Evolutionary conservation across 2,329 filamentous ascomycete genomes (phyloP), one percentile per base, ranked within the genome.

Genomic region (Spiromastix sp.): DNA sequence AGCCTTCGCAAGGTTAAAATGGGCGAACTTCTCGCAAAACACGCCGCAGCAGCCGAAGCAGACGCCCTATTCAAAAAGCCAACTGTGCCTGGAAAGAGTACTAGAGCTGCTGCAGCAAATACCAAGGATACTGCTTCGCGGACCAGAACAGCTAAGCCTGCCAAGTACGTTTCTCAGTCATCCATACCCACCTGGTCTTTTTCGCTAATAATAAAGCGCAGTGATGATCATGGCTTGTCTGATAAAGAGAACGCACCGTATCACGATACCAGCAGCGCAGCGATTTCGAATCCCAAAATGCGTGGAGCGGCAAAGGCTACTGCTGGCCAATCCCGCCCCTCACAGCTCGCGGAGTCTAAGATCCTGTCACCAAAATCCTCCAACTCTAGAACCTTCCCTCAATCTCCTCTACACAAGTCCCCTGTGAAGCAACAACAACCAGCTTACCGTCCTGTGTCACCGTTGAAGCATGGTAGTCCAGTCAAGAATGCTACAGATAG

Each of bases 351-450:
- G 44, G 73, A 42, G 61, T 69, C 32, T 70, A 81, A 55, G 16
- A 72, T 93, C 24, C 68, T 93, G 2, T 93, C 86, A 2, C 85
- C 85, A 2, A 81, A 83, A 34, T 87, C 84, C 0, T 79, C 81
- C 39, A 93, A 93, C 52, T 81, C 82, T 4, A 77, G 83, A 34
- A 70, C 81, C 11, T 64, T 73, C 15, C 73, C 73, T 13, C 72
- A 75, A 32, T 73, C 71, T 1, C 71, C 70, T 1, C 49, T 70
- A 37, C 61, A 63, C 56, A 45, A 51, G 8, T 60, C 60, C 3
- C 57, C 60, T 11, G 54, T 68, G 49, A 56, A 60, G 39, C 41
- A 64, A 5, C 79, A 80, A 50, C 66, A 72, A 3, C 67, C 70
- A 38, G 64, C 77, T 25, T 65, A 72, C 2, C 71, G 73, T 16